Base-by-base conservation (phyloP, 495 filamentous ascomycete genomes). In the Penicillium dipodomyicola region DNA sequence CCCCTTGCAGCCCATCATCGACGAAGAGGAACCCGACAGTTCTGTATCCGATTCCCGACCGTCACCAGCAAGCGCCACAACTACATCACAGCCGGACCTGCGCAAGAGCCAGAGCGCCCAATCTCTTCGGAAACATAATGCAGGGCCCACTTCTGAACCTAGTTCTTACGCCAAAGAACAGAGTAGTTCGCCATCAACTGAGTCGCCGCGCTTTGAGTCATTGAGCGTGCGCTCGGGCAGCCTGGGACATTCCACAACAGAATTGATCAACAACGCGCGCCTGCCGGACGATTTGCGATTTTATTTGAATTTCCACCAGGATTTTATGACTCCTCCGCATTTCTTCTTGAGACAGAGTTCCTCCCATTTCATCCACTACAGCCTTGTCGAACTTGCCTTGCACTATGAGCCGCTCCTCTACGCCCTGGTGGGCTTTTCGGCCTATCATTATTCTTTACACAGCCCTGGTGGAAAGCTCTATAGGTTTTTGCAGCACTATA, bases 401-500 rank as follows among this genome's bases (percentile, higher is more conserved):
- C 82, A 82, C 27, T 82, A 93, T 67, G 89, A 96, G 47, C 87
- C 93, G 17, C 80, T 98, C 12, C 75, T 96, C 33, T 89, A 96
- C 67, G 94, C 92, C 0, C 78, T 97, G 15, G 89, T 90, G n/a
- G 92, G 88, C 25, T 97, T 96, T 67, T 77, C 93, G 1, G 91
- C 92, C 15, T 98, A 96, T 68, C 92, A 93, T 62, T 79, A 89
- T 57, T 87, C 87, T 19, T 67, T 97, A 57, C 78, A 77, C 37
- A 81, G 82, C 43, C 81, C 85, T 5, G 76, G 83, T 42, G 90
- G 87, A 12, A 84, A 83, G 56, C 84, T 96, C 17, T 82, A 86
- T 54, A 84, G 86, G 43, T 98, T 98, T 66, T 75, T 98, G 27
- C 82, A 86, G 57, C 96, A 92, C 68, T 97, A 97, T 73, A 91